A percentile compares a stretch with the other conserved stretches of the same genome.
phyloP scores from a whole-genome alignment of 2,329 filamentous ascomycete genomes.

The Botrytis hyacinthi region DNA sequence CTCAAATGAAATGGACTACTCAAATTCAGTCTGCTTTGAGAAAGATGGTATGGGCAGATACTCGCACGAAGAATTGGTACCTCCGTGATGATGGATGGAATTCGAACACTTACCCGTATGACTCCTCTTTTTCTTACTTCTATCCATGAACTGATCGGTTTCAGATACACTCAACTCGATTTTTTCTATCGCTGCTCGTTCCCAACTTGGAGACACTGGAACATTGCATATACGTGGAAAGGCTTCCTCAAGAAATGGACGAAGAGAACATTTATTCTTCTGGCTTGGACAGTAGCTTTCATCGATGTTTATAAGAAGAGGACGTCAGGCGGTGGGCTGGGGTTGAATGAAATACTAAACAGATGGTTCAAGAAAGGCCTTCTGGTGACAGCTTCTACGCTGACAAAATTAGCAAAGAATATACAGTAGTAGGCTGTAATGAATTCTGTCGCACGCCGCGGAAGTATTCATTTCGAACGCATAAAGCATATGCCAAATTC shows the following conservation, averaged over 20 bases:
- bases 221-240: slow-evolving; percentile 49
- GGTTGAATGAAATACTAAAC: neutral
- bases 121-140: slow-evolving; percentile 5
- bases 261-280: slow-evolving; percentile 12
- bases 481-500: neutral
- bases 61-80: slow-evolving; percentile 52
- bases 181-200: slow-evolving; percentile 51
- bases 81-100: slow-evolving; percentile 48
- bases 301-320: neutral
- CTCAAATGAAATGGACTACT: slow-evolving; percentile 47
- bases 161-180: slow-evolving; percentile 50
- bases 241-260: slow-evolving; percentile 42
- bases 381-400: neutral
- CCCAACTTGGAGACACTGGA: slow-evolving; percentile 54
- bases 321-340: neutral
- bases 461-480: neutral
- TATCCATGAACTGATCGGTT: slow-evolving; percentile 20
- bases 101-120: slow-evolving; percentile 47
- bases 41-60: slow-evolving; percentile 47
- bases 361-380: slow-evolving; percentile 12
- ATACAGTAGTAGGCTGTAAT: neutral
- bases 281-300: neutral
- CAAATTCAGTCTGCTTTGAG: slow-evolving; percentile 48
- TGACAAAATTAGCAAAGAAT: neutral
- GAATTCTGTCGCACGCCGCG: neutral